phyloP scores from a whole-genome alignment of 2,329 filamentous ascomycete species.

The Talaromyces sp. region DNA sequence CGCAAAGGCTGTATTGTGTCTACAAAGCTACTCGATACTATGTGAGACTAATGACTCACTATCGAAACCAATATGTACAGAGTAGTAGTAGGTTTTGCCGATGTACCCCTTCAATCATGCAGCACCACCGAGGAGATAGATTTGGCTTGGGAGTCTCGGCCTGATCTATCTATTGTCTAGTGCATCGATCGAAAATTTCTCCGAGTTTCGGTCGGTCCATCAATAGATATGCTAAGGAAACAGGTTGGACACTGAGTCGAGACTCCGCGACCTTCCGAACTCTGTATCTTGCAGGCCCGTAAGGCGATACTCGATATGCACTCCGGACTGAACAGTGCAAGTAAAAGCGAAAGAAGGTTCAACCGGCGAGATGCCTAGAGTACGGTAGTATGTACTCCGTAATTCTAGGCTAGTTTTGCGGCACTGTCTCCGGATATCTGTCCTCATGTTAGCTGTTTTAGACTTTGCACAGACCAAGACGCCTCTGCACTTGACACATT shows the following conservation, averaged over 20 bases:
- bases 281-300: not conserved
- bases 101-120: not conserved
- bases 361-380: not conserved
- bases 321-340: not conserved
- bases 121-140: not conserved
- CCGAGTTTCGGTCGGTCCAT: not conserved
- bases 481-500: constrained; percentile 7
- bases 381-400: not conserved
- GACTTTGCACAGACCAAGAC: constrained; percentile 4
- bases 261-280: constrained; percentile 4
- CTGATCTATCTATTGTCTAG: not conserved
- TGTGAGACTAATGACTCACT: not conserved
- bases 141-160: not conserved
- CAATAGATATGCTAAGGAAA: not conserved
- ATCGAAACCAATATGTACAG: not conserved
- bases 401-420: not conserved
- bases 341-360: not conserved
- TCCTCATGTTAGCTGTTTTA: not conserved
- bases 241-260: not conserved
- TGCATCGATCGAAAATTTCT: not conserved
- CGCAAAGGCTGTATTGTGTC: not conserved
- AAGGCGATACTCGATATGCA: not conserved
- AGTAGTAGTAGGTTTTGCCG: not conserved
- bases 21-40: not conserved
- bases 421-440: not conserved